Percentiles rank a stretch among this genome's conserved stretches.
Conservation (phyloP, 1,284 basidiomycete genomes). For the Trametes pubescens region DNA sequence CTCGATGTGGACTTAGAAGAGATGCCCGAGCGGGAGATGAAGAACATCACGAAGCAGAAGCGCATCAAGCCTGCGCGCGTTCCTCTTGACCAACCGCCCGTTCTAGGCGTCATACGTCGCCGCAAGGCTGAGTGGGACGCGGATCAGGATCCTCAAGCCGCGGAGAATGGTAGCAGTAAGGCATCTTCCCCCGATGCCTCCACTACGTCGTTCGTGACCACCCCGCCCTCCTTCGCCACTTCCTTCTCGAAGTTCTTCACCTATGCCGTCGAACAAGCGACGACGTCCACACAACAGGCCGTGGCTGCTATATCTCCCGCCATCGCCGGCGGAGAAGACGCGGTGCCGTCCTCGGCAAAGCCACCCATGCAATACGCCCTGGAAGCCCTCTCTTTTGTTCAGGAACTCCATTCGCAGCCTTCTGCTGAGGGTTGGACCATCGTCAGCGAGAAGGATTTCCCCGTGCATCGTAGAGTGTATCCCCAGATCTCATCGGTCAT, state of each 20-base stretch:
- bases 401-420: conserved; percentile 72
- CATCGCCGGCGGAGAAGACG: conserved; percentile 48
- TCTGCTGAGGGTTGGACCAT: conserved; percentile 83
- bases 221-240: conserved; percentile 67
- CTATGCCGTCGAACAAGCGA: conserved; percentile 77
- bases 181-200: conserved; percentile 33
- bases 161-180: conserved; percentile 37
- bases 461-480: conserved; percentile 80
- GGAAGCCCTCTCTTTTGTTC: conserved; percentile 81
- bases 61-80: conserved; percentile 87
- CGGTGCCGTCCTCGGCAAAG: conserved; percentile 60
- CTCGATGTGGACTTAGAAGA: conserved; percentile 92
- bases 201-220: conserved; percentile 49
- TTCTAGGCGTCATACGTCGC: conserved; percentile 74
- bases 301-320: conserved; percentile 75
- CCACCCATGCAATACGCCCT: conserved; percentile 80
- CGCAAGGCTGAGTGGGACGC: conserved; percentile 72
- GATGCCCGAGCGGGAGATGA: conserved; percentile 88
- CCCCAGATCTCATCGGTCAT: conserved; percentile 84
- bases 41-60: conserved; percentile 84
- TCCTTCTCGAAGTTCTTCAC: conserved; percentile 79
- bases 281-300: conserved; percentile 73
- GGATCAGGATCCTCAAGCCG: conserved; percentile 39
- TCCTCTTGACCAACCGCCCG: conserved; percentile 92
- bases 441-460: conserved; percentile 83